Evolutionary conservation across 495 filamentous ascomycete species (phyloP), one percentile per base, ranked within the genome.

Genomic region (Jackrogersella minutella): DNA sequence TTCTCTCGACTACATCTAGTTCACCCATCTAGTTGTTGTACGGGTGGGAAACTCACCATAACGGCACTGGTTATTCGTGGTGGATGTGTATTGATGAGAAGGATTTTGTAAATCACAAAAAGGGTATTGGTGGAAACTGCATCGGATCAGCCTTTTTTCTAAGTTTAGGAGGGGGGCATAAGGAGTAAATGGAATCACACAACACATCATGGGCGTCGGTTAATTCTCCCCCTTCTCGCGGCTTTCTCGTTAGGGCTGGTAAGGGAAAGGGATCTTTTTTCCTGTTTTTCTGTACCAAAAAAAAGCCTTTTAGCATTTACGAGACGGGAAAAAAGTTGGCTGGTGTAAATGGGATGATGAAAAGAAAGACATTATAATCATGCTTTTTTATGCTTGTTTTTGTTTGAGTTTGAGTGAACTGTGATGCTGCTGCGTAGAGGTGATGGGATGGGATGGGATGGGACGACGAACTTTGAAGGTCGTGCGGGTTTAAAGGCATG

Each of bases 221-320:
- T n/a, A n/a, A n/a, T n/a, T n/a, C n/a, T n/a, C n/a, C n/a, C n/a
- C n/a, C n/a, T n/a, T n/a, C n/a, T n/a, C n/a, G n/a, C n/a, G n/a
- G 60, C 58, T 54, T 56, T 67, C 40, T 39, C 39, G 49, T 59
- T 55, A 51, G 41, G 50, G 41, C 57, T 73, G 33, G 57, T 24
- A 51, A n/a, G n/a, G 58, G 58, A 37, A 59, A 57, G 34, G 63
- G 62, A 64, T 58, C n/a, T n/a, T n/a, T n/a, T n/a, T n/a, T 33
- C 41, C 44, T 46, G 39, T 47, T 70, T 73, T 70, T 67, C 44
- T 73, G 70, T 73, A 73, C 60, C 50, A 71, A 64, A 62, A 58
- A 68, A 44, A 58, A 57, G 62, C 65, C 68, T 62, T 46, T 46
- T 68, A 60, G 68, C 71, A 68, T 73, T 73, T 71, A 71, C 71